phyloP scores from a whole-genome alignment of 169 alveolate genomes.

The Eimeria tenella region DNA sequence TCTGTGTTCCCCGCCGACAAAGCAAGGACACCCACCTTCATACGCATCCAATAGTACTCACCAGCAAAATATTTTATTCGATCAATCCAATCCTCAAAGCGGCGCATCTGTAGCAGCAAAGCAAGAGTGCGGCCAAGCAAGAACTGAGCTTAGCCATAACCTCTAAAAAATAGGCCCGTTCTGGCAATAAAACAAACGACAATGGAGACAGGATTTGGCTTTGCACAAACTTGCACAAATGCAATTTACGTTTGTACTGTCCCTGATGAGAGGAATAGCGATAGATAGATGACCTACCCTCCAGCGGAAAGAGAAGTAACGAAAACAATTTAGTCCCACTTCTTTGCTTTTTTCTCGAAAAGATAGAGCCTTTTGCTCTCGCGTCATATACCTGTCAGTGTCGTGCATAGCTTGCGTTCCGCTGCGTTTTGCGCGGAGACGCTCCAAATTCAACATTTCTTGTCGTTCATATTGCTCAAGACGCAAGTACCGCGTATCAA shows the following conservation, averaged over 20 bases:
- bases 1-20: too few relatives aligned
- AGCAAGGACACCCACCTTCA: background rate
- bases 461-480: slow-evolving; percentile 67
- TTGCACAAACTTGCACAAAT: too few relatives aligned
- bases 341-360: background rate
- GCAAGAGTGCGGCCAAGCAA: too few relatives aligned
- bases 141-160: too few relatives aligned
- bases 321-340: background rate
- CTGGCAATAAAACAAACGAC: too few relatives aligned
- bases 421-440: slow-evolving; percentile 7
- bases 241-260: too few relatives aligned
- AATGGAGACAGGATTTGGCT: too few relatives aligned
- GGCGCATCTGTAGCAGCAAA: slow-evolving; percentile 43
- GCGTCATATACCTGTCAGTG: slow-evolving; percentile 34
- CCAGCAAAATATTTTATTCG: slow-evolving; percentile 60
- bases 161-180: too few relatives aligned
- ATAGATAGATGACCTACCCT: background rate
- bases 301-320: slow-evolving; percentile 52
- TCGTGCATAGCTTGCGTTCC: background rate
- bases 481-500: slow-evolving; percentile 53
- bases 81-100: slow-evolving; percentile 30
- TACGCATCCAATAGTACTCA: background rate
- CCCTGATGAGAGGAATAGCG: background rate
- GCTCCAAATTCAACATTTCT: slow-evolving; percentile 1
- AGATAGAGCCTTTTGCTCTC: slow-evolving; percentile 33